Evolutionary conservation across 768 basidiomycete genomes (phyloP).

Genomic region (Hebeloma cylindrosporum): DNA sequence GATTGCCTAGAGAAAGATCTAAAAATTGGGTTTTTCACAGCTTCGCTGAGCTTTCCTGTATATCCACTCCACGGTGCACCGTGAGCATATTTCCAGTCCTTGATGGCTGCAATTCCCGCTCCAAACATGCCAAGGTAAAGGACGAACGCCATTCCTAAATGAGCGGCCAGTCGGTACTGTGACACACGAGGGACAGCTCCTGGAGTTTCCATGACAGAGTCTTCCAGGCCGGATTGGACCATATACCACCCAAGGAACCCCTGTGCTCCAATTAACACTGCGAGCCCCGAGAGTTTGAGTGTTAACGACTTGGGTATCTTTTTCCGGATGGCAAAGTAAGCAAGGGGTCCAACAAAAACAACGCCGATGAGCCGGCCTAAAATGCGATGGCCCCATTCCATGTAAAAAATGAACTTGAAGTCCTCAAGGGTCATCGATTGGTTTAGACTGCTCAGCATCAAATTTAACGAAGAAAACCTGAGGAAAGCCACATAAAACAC

Average conservation of each 20-base stretch:
- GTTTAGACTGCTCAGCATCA: slow-evolving; percentile 62
- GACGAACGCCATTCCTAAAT: slow-evolving; percentile 86
- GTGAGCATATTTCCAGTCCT: slow-evolving; percentile 75
- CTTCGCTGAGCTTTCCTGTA: slow-evolving; percentile 39
- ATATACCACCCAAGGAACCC: slow-evolving; percentile 98
- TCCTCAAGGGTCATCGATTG: slow-evolving; percentile 83
- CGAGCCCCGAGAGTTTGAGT: slow-evolving; percentile 67
- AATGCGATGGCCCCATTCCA: slow-evolving; percentile 97
- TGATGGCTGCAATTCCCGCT: slow-evolving; percentile 69
- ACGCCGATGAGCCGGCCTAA: slow-evolving; percentile 86
- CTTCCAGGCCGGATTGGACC: slow-evolving; percentile 95
- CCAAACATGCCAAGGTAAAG: slow-evolving; percentile 94
- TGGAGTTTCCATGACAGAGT: slow-evolving; percentile 74
- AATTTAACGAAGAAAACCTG: neutral
- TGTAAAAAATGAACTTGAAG: slow-evolving; percentile 96
- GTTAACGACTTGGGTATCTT: slow-evolving; percentile 66
- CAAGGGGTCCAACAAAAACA: slow-evolving; percentile 80
- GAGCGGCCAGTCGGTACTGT: slow-evolving; percentile 94
- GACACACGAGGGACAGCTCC: slow-evolving; percentile 92
- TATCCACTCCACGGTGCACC: slow-evolving; percentile 60
- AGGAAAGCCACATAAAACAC: slow-evolving; percentile 23
- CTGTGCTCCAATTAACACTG: slow-evolving; percentile 83
- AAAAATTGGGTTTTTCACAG: slow-evolving; percentile 57
- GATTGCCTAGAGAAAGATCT: slow-evolving; percentile 58
- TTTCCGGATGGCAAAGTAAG: slow-evolving; percentile 74